A percentile compares a stretch with the other conserved stretches of the same genome.
Conservation (phyloP, 2,329 filamentous ascomycete genomes). For the Fusarium austroafricanum region DNA sequence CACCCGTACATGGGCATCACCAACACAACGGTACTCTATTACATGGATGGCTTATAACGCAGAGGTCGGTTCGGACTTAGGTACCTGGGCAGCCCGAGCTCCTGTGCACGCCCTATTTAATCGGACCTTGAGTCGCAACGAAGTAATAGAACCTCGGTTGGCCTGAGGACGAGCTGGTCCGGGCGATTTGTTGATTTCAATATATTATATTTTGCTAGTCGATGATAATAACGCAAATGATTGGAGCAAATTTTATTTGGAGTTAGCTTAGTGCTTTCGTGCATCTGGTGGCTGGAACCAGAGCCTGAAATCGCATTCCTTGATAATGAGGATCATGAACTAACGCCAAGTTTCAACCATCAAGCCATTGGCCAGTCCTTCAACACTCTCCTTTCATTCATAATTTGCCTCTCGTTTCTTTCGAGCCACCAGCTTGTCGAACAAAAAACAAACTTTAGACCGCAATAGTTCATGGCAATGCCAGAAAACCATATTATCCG, state of each 20-base stretch:
- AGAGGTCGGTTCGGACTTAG: background rate
- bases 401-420: background rate
- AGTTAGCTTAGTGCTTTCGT: background rate
- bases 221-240: too few relatives aligned
- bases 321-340: slow-evolving; percentile 5
- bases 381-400: background rate
- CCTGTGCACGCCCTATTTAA: slow-evolving; percentile 3
- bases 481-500: background rate
- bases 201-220: background rate
- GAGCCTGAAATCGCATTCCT: slow-evolving; percentile 3
- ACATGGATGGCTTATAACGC: background rate
- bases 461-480: background rate
- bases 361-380: background rate
- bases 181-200: slow-evolving; percentile 12
- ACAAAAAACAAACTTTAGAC: background rate
- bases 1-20: background rate
- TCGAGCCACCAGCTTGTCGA: background rate
- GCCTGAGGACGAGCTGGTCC: background rate
- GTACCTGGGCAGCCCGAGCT: background rate
- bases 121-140: slow-evolving; percentile 3
- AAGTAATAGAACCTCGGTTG: background rate
- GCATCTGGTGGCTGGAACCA: too few relatives aligned
- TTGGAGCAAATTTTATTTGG: slow-evolving; percentile 1
- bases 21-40: slow-evolving; percentile 19
- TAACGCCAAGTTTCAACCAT: background rate